phyloP scores from a whole-genome alignment of 371 early-diverging fungal genomes.

The Smittium culicis region DNA sequence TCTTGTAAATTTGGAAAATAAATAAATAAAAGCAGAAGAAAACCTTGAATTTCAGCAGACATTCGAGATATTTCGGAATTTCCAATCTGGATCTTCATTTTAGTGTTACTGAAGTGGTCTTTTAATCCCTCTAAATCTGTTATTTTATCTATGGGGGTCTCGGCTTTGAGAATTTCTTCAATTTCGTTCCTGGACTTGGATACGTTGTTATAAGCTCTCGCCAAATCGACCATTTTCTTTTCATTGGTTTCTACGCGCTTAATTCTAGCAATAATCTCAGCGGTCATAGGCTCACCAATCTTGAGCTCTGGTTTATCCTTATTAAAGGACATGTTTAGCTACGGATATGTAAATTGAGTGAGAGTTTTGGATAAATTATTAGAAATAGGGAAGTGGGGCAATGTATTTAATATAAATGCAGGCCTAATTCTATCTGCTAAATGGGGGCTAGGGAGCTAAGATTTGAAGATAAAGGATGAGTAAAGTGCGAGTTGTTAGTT shows the following conservation, averaged over 20 bases:
- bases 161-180: slow-evolving; percentile 22
- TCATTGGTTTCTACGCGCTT: slow-evolving; percentile 28
- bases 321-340: neutral
- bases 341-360: no score
- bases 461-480: no score
- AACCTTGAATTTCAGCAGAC: slow-evolving; percentile 23
- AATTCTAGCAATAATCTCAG: slow-evolving; percentile 30
- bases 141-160: slow-evolving; percentile 28
- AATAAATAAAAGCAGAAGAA: no score
- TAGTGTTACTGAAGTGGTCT: slow-evolving; percentile 24
- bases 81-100: slow-evolving; percentile 22
- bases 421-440: no score
- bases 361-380: no score
- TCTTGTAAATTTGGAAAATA: no score
- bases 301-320: neutral
- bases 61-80: slow-evolving; percentile 29
- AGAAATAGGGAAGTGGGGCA: no score
- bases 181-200: slow-evolving; percentile 26
- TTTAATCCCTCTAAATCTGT: slow-evolving; percentile 31
- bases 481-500: no score
- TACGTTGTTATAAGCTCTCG: slow-evolving; percentile 30
- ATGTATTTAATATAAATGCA: no score
- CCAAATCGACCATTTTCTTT: slow-evolving; percentile 29
- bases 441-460: no score
- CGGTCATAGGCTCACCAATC: neutral